Evolutionary conservation across 768 basidiomycete species (phyloP).

Genomic region (Antrodiella citrinella): DNA sequence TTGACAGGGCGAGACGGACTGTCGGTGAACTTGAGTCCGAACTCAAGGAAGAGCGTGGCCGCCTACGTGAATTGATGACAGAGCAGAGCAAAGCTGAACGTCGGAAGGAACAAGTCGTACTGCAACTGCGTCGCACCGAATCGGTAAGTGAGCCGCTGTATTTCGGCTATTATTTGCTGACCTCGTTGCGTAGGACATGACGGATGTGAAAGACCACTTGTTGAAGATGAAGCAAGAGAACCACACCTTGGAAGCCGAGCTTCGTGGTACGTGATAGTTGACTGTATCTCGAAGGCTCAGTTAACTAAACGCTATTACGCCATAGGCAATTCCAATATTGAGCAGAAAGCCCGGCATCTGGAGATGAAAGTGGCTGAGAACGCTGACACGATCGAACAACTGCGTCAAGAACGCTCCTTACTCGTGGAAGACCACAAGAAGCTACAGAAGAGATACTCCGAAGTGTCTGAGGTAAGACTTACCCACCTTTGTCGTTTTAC

Average conservation of each 20-base stretch:
- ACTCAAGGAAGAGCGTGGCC: constrained; percentile 62
- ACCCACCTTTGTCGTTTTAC: not conserved
- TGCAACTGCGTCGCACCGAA: constrained; percentile 65
- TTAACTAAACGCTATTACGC: not conserved
- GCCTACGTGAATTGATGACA: constrained; percentile 50
- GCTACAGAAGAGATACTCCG: constrained; percentile 58
- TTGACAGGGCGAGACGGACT: constrained; percentile 55
- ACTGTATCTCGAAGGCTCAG: not conserved
- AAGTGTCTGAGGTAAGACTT: constrained; percentile 37
- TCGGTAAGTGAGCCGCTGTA: constrained; percentile 33
- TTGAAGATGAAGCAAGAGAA: constrained; percentile 68
- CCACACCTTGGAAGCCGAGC: constrained; percentile 61
- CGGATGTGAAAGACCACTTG: constrained; percentile 62
- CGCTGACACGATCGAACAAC: constrained; percentile 56
- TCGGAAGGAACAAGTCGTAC: constrained; percentile 55
- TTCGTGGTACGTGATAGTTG: constrained; percentile 51
- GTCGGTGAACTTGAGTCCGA: constrained; percentile 66
- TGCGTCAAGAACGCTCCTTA: constrained; percentile 69
- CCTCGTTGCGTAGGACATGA: constrained; percentile 67
- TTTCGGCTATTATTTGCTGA: not conserved
- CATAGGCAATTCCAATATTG: constrained; percentile 54
- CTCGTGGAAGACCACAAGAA: constrained; percentile 65
- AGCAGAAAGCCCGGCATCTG: constrained; percentile 66
- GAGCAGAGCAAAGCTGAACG: constrained; percentile 58
- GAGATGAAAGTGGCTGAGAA: constrained; percentile 66